A percentile compares a stretch with the other conserved stretches of the same genome.
Conservation (phyloP, 108 stramenopile species). For the Phaeodactylum tricornutum region DNA sequence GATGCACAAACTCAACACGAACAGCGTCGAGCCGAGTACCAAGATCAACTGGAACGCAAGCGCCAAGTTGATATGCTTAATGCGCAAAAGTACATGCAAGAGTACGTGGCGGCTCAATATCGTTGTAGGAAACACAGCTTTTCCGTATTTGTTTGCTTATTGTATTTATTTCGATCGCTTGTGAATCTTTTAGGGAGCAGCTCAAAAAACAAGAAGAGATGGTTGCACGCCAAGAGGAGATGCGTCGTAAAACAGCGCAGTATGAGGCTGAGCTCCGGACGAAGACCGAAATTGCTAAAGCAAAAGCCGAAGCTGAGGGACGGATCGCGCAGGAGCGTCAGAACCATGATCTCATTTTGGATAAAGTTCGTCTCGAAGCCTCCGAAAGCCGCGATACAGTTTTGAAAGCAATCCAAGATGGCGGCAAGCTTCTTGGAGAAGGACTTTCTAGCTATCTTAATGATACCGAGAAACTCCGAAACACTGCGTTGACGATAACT, state of each 20-base stretch:
- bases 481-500: conserved; percentile 85
- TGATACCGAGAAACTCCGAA: conserved; percentile 87
- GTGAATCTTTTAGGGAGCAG: conserved; percentile 57
- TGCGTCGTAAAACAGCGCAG: conserved; percentile 95
- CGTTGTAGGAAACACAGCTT: not conserved
- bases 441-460: conserved; percentile 75
- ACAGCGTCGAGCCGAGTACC: conserved; percentile 78
- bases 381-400: conserved; percentile 87
- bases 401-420: conserved; percentile 85
- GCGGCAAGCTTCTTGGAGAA: conserved; percentile 79
- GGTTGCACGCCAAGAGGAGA: conserved; percentile 89
- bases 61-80: conserved; percentile 93
- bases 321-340: conserved; percentile 90
- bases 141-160: not conserved
- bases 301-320: conserved; percentile 91
- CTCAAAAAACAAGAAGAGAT: conserved; percentile 95
- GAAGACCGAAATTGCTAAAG: conserved; percentile 83
- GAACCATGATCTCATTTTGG: conserved; percentile 93
- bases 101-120: conserved; percentile 37
- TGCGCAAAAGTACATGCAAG: conserved; percentile 93
- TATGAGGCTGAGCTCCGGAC: conserved; percentile 91
- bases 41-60: conserved; percentile 94
- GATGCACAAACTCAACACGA: conserved; percentile 93
- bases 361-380: conserved; percentile 80
- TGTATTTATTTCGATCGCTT: not conserved